Evolutionary conservation across 2,329 filamentous ascomycete genomes (phyloP), one percentile per base, ranked within the genome.

Genomic region (Grosmannia clavigera): DNA sequence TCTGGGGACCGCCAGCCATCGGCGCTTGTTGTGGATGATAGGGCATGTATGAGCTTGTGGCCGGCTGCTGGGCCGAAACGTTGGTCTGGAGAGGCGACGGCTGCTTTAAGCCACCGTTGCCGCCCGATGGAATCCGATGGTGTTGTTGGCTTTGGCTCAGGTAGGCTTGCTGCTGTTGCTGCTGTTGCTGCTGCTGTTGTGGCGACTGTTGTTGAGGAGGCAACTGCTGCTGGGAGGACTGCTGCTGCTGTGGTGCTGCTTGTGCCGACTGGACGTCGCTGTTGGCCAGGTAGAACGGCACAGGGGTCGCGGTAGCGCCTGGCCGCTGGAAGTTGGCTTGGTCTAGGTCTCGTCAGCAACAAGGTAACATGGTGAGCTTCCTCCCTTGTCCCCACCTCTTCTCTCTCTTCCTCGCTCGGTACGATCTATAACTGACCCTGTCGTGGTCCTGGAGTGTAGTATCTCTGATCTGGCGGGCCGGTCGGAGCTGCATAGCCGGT

Each of bases 251-350:
- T 11, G 16, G 48, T 29, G 14, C 11, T 31, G 11, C 33, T 50
- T 35, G 57, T 22, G 78, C 65, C 1, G 80, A 76, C 22, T 81
- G 75, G 62, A 82, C 80, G 53, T 84, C 84, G 59, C 82, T 84
- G 60, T 82, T 81, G 43, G 43, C 43, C 54, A 86, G 75, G 67
- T 88, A 88, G 68, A 88, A 89, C 3, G 84, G 83, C 12, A 82
- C 80, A 14, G 83, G 83, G 5, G 82, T 80, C 11, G 79, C 75
- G 5, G 75, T 75, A 35, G 75, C 76, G 10, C 77, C 74, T 35
- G 78, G 77, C 38, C 79, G 78, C 61, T 81, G 79, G 67, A 83
- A 81, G 65, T 77, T 81, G 68, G 80, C 64, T 63, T 22, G 50
- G 40, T 19, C 1, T 52, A 16, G 22, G 60, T 61, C 57, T 46